Percentiles rank a stretch among this genome's conserved stretches.
phyloP scores from a whole-genome alignment of 2,329 filamentous ascomycete species.

The Colletotrichum orchidophilum region DNA sequence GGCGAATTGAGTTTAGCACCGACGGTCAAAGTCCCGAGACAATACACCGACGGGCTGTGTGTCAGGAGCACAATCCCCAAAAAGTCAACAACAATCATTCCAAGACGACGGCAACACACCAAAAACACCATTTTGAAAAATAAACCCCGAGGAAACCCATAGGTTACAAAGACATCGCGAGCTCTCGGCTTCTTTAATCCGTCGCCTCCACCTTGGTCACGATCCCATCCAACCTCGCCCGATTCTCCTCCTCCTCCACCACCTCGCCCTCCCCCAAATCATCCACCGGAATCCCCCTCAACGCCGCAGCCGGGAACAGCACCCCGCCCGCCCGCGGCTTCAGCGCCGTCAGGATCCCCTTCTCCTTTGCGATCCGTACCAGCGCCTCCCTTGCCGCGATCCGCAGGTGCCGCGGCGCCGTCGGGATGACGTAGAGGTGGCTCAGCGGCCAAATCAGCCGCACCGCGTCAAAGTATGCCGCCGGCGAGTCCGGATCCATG shows the following conservation, averaged over 20 bases:
- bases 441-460: slow-evolving; percentile 51
- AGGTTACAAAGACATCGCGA: no score
- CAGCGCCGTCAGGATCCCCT: slow-evolving; percentile 50
- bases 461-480: slow-evolving; percentile 47
- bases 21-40: neutral
- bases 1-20: neutral
- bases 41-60: neutral
- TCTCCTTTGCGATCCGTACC: slow-evolving; percentile 45
- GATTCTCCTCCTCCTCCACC: no score
- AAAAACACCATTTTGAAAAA: no score
- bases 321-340: neutral
- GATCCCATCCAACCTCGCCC: neutral
- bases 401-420: slow-evolving; percentile 42
- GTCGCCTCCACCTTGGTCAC: neutral
- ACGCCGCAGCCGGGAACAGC: neutral
- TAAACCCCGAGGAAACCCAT: no score
- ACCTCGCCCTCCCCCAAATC: neutral
- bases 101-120: no score
- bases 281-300: slow-evolving; percentile 13
- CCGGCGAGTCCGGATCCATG: slow-evolving; percentile 41
- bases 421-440: slow-evolving; percentile 41
- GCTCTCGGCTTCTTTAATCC: neutral
- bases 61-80: no score
- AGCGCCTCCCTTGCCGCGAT: slow-evolving; percentile 41
- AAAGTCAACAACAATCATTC: no score